Evolutionary conservation across 768 basidiomycete species (phyloP), one percentile per base, ranked within the genome.

Genomic region (Trametes punicea): DNA sequence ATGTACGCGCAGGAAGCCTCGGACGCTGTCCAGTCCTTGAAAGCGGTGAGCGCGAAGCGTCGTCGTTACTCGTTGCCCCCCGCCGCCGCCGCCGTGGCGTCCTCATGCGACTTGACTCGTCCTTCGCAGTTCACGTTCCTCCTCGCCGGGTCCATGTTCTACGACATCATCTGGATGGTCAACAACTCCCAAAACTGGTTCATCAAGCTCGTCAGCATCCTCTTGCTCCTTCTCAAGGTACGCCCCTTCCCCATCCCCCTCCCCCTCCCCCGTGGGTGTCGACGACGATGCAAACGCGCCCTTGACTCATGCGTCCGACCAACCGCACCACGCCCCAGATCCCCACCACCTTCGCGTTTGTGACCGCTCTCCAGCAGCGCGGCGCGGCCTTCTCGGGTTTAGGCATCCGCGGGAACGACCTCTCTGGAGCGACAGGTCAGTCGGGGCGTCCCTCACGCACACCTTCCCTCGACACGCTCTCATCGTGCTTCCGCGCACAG

Each of bases 101-200:
- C 25, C 36, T 38, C 25, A 27, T 54, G 39, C 41, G 21, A 18
- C 7, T 25, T 10, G 49, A 46, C 21, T 20, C 39, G 21, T 25
- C 34, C 4, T 26, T 40, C 50, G 7, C 56, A 91, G 89, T 88
- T 90, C 68, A 77, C 83, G 1, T 82, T 75, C 51, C 69, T 90
- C 31, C 67, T 93, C 18, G 79, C 79, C 1, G 74, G 67, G 5
- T 91, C 91, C 9, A 69, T 74, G 4, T 20, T 90, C 31, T 83
- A 84, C 58, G 91, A 93, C 68, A 71, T 92, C 51, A 68, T 91
- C 26, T 90, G 87, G 87, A 73, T 87, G 74, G 65, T 76, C 26
- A 77, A 65, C 40, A 75, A 87, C 62, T 68, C 75, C 0, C 87
- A 86, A 60, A 73, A 73, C 59, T 77, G 76, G 33, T 75, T 90